Evolutionary conservation across 257 asterid genomes (phyloP), one percentile per base, ranked within the genome.

Genomic region (Hygrophila difformis): DNA sequence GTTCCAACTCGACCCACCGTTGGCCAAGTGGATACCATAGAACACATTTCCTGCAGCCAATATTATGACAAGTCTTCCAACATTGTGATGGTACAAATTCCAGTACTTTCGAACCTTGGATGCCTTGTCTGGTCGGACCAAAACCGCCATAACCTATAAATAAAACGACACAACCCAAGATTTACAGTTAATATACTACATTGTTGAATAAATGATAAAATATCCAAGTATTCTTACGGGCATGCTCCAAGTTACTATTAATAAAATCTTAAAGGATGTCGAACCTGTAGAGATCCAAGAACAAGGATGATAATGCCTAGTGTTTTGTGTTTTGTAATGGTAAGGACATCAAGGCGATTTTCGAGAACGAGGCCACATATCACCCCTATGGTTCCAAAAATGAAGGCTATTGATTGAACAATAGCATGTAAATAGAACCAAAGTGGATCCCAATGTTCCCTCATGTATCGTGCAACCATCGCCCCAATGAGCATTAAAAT

Each of bases 231-330:
- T n/a, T n/a, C n/a, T n/a, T n/a, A n/a, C n/a, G n/a, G n/a, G n/a
- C n/a, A n/a, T n/a, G n/a, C n/a, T n/a, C n/a, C n/a, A n/a, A n/a
- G n/a, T n/a, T n/a, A n/a, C n/a, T n/a, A n/a, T n/a, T n/a, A n/a
- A n/a, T n/a, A n/a, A n/a, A n/a, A n/a, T n/a, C n/a, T n/a, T n/a
- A n/a, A n/a, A n/a, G n/a, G n/a, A n/a, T 24, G 29, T 5, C 12
- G 6, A 22, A 86, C 96, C 98, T 91, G 98, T 2, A 86, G 77
- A 56, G 93, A 77, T 2, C 95, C 97, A 2, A 84, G 68, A 2
- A 56, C 8, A 41, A 88, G 82, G 39, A 84, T 59, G 53, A 50
- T 12, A 44, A 88, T 71, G 23, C 97, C 97, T 8, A 84, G 47
- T 53, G 60, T 74, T 66, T 88, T 79, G 85, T 88, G 97, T 28